Evolutionary conservation across 2,329 filamentous ascomycete species (phyloP).

Genomic region (Stemphylium beticola): DNA sequence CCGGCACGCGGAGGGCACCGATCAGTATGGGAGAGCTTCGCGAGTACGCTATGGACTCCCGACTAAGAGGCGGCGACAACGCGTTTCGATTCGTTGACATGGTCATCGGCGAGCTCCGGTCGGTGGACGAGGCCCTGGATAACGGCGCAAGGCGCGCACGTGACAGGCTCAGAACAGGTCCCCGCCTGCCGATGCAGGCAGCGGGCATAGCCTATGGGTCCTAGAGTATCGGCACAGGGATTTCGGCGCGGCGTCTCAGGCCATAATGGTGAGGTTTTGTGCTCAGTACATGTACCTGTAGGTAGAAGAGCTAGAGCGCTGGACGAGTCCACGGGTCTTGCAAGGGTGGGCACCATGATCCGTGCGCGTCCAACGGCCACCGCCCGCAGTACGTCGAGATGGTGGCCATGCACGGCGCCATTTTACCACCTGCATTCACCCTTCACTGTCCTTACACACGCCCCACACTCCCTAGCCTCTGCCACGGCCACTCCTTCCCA

Average conservation of each 20-base stretch:
- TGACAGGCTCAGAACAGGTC: constrained; percentile 24
- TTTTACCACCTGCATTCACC: constrained; percentile 8
- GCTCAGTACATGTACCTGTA: too few species aligned
- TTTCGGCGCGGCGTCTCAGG: constrained; percentile 32
- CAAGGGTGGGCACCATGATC: constrained; percentile 5
- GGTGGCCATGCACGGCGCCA: constrained; percentile 10
- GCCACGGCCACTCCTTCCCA: constrained; percentile 5
- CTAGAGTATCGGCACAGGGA: constrained; percentile 14
- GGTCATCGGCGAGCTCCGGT: constrained; percentile 46
- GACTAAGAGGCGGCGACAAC: constrained; percentile 30
- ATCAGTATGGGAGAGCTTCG: constrained; percentile 33
- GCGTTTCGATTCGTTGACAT: constrained; percentile 36
- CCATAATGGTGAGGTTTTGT: constrained; percentile 27
- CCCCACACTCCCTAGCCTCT: constrained; percentile 24
- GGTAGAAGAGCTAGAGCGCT: too few species aligned
- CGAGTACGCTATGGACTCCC: constrained; percentile 29
- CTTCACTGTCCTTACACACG: constrained; percentile 5
- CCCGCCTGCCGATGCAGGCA: constrained; percentile 14
- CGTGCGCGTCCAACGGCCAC: constrained; percentile 10
- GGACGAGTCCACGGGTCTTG: not conserved
- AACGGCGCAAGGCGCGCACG: constrained; percentile 27
- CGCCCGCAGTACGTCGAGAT: constrained; percentile 14
- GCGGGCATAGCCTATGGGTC: constrained; percentile 12
- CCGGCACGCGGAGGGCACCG: constrained; percentile 41
- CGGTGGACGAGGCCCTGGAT: constrained; percentile 24